phyloP scores from a whole-genome alignment of 1,139 yeast species.

The Sugiyamaella neomexicana region DNA sequence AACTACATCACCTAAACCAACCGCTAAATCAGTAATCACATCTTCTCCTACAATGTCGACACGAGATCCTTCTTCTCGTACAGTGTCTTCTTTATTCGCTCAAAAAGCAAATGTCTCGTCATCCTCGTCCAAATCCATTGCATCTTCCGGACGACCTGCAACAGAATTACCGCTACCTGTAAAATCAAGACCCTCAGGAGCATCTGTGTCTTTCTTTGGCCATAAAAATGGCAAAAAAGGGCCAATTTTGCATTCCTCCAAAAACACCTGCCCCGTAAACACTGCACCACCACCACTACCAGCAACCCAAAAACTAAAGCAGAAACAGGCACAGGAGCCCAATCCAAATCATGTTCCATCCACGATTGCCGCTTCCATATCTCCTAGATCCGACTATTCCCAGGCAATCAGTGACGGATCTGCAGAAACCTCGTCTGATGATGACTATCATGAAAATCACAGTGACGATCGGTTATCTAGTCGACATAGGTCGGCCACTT shows the following conservation, averaged over 20 bases:
- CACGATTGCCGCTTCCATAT: slow-evolving; percentile 10
- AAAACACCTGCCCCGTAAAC: neutral
- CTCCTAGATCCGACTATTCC: slow-evolving; percentile 12
- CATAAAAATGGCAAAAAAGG: neutral
- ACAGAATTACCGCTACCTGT: slow-evolving; percentile 19
- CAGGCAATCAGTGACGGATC: slow-evolving; percentile 14
- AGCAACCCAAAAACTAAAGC: neutral
- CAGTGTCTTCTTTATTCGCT: slow-evolving; percentile 24
- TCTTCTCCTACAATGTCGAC: slow-evolving; percentile 15
- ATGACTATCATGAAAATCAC: slow-evolving; percentile 22
- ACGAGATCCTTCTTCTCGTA: slow-evolving; percentile 21
- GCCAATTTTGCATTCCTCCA: neutral
- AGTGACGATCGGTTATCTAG: slow-evolving; percentile 18
- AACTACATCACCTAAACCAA: slow-evolving; percentile 3
- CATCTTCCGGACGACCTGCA: slow-evolving; percentile 6
- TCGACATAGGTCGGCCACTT: slow-evolving; percentile 37
- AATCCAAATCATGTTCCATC: neutral
- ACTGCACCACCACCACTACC: neutral
- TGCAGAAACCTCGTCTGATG: slow-evolving; percentile 3
- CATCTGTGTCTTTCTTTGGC: slow-evolving; percentile 6
- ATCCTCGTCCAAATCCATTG: neutral
- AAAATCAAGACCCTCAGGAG: slow-evolving; percentile 6
- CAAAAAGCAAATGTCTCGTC: slow-evolving; percentile 11
- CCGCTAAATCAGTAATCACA: neutral
- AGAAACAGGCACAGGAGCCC: neutral